Conservation (phyloP, 1,284 basidiomycete species). For the Papiliotrema fonsecae region DNA sequence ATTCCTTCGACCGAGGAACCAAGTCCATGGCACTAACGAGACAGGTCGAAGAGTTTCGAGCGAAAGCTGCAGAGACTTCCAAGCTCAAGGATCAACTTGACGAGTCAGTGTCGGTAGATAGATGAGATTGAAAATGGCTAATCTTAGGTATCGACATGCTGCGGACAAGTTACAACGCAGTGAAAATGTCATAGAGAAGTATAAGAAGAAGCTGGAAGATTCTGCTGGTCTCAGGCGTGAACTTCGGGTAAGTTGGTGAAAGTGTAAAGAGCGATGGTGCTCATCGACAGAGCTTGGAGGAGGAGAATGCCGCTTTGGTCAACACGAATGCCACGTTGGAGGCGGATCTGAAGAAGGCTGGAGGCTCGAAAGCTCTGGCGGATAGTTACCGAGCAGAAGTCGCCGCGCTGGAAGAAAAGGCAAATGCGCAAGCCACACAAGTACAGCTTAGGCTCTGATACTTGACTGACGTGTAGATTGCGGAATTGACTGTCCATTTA, state of each 20-base stretch:
- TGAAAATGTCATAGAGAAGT: constrained; percentile 97
- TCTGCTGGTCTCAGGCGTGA: constrained; percentile 79
- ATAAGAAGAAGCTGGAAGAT: constrained; percentile 97
- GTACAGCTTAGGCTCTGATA: constrained; percentile 5
- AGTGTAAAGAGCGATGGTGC: background rate
- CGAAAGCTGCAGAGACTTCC: constrained; percentile 66
- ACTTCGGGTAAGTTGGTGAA: constrained; percentile 60
- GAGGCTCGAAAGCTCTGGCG: constrained; percentile 80
- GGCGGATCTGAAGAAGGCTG: constrained; percentile 81
- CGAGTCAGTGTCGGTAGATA: constrained; percentile 59
- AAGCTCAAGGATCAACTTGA: constrained; percentile 89
- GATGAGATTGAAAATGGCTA: background rate
- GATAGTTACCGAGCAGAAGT: constrained; percentile 84
- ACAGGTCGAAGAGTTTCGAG: constrained; percentile 71
- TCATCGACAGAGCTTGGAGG: constrained; percentile 66
- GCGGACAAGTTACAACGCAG: constrained; percentile 87
- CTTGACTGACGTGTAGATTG: constrained; percentile 61
- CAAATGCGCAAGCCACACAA: constrained; percentile 23
- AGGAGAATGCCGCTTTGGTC: constrained; percentile 84
- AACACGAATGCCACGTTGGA: constrained; percentile 87
- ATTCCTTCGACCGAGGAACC: constrained; percentile 1
- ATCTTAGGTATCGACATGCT: constrained; percentile 71
- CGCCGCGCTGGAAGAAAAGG: constrained; percentile 69
- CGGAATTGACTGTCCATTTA: constrained; percentile 67
- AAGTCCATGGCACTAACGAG: background rate